Base-by-base conservation (phyloP, 768 basidiomycete genomes). In the Boletellus ananiceps region DNA sequence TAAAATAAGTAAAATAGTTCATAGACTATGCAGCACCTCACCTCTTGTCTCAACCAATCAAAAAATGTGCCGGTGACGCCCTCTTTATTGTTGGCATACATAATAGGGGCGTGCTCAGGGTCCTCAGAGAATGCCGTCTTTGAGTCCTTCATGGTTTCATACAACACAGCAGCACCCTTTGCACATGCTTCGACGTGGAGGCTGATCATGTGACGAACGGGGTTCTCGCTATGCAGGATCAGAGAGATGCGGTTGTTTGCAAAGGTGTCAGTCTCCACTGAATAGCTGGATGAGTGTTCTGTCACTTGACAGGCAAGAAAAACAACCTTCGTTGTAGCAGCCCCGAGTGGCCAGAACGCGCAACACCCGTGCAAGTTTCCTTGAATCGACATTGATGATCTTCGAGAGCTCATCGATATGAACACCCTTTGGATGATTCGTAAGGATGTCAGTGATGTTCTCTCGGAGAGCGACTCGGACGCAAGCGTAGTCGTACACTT, bases 201-300 rank as follows among this genome's bases (percentile, higher is more conserved):
- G 29, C 21, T 44, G 32, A 57, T 12, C 50, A 64, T 57, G 42
- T 60, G 56, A 32, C 46, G 50, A 25, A 57, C 54, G 23, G 64
- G 52, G 25, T 67, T 57, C 19, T 58, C 41, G 12, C 51, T 55
- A 25, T 57, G 60, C 5, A 71, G 54, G 35, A 57, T 56, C 8
- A 65, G 37, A n/a, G 67, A 45, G 7, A 71, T 55, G 0, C 68
- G 66, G 40, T 65, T 71, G 54, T 71, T 71, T 16, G 66, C 55
- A 45, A 69, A 73, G 0, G 62, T 61, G 29, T 68, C 57, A 5
- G 46, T 50, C 14, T 59, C 49, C 23, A 71, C 69, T 72, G 43
- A 37, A 38, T 18, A 8, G 14, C 11, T 0, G 9, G 29, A 25
- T 48, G 11, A 46, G 40, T 15, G 18, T 23, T 9, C 0, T 12